Evolutionary conservation across 163 green algal genomes (phyloP), one percentile per base, ranked within the genome.

Genomic region (Volvox carteri): DNA sequence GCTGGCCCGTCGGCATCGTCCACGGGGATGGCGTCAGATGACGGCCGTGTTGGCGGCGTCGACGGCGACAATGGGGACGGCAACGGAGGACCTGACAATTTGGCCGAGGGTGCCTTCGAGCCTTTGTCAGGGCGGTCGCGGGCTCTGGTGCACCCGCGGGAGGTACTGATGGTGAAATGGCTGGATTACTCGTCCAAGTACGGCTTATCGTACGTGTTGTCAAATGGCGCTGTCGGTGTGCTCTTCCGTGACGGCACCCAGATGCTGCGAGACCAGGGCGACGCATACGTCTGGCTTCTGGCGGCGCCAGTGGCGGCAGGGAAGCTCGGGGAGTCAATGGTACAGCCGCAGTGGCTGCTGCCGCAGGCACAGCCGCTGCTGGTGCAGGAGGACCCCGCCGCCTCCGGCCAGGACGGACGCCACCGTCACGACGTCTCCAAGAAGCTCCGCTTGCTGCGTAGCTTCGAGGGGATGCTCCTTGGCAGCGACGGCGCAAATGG

Each of bases 111-210:
- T 11, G 48, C 60, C 19, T 35, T 28, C n/a, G 60, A 37, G 70
- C 37, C 44, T 12, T 16, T 4, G 41, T 30, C 37, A 9, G 70
- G 70, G 28, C 70, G 70, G 21, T 35, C 39, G 21, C 41, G 18
- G 16, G 23, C 41, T 41, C 39, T 35, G 37, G 70, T 78, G 37
- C 37, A 78, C 39, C 39, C 70, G 9, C 73, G 73, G 73, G 73
- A 80, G 28, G 73, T 80, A 28, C 41, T 80, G 8, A 80, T 80
- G 48, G 84, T 89, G 16, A 84, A 89, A 30, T 89, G 84, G 84
- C 21, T 89, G 28, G 84, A 84, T 33, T 84, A 89, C 72, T 75
- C 48, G 12, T 77, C 84, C 39, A 74, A 74, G 72, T 89, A 89
- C 52, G 84, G 84, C n/a, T 68, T 89, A 19, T 50, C 84, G 39